phyloP scores from a whole-genome alignment of 495 filamentous ascomycete species.

The Terfezia boudieri region DNA sequence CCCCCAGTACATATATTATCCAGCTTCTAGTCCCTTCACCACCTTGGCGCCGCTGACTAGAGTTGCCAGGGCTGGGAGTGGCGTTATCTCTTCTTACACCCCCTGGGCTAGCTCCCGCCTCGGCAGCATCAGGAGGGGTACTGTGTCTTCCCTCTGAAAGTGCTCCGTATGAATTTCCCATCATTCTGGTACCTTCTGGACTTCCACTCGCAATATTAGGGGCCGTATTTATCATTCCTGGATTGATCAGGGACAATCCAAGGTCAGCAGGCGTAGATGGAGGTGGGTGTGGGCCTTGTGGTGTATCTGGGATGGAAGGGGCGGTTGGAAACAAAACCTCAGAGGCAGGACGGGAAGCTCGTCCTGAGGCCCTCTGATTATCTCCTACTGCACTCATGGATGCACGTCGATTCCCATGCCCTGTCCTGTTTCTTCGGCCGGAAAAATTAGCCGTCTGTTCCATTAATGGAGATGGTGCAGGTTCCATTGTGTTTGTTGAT shows the following conservation, averaged over 20 bases:
- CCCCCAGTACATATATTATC: constrained; percentile 62
- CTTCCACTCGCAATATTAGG: too few species aligned
- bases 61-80: too few species aligned
- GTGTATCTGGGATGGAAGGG: neutral
- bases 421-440: constrained; percentile 27
- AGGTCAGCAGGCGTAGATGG: neutral
- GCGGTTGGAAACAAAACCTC: constrained; percentile 19
- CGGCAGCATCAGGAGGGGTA: too few species aligned
- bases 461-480: constrained; percentile 32
- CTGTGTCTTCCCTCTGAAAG: too few species aligned
- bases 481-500: constrained; percentile 25
- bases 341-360: neutral
- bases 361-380: neutral
- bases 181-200: too few species aligned
- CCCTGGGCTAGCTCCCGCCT: too few species aligned
- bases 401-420: constrained; percentile 27
- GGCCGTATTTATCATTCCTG: neutral
- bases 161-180: too few species aligned
- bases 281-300: neutral
- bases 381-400: constrained; percentile 24
- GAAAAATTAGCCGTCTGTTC: constrained; percentile 32
- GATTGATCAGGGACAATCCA: neutral
- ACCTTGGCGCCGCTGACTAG: neutral
- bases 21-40: constrained; percentile 33
- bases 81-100: too few species aligned